Conservation (phyloP, 2,329 filamentous ascomycete genomes). For the Hypoxylon sp. region DNA sequence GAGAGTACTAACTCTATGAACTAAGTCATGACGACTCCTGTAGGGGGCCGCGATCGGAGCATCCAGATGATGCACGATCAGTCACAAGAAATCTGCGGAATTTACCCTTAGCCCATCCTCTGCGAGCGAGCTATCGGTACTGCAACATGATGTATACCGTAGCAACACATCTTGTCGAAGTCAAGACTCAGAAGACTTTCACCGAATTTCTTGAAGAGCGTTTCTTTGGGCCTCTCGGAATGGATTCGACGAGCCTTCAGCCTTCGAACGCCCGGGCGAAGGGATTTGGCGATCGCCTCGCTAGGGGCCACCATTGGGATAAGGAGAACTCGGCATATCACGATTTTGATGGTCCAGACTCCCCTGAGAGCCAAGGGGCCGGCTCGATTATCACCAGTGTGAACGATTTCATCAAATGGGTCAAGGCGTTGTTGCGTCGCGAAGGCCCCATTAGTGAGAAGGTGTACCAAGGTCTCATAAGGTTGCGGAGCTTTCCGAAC, state of each 20-base stretch:
- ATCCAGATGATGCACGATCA: slow-evolving; percentile 42
- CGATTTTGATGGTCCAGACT: slow-evolving; percentile 23
- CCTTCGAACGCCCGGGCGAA: slow-evolving; percentile 29
- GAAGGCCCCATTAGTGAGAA: slow-evolving; percentile 47
- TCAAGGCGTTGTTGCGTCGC: slow-evolving; percentile 40
- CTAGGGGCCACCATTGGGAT: slow-evolving; percentile 42
- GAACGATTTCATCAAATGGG: slow-evolving; percentile 49
- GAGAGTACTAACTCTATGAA: neutral
- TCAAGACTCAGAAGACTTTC: slow-evolving; percentile 43
- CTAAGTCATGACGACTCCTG: slow-evolving; percentile 46
- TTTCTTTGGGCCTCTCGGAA: slow-evolving; percentile 47
- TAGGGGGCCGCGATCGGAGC: slow-evolving; percentile 27
- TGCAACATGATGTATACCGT: slow-evolving; percentile 50
- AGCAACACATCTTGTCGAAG: slow-evolving; percentile 46
- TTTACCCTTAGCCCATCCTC: slow-evolving; percentile 36
- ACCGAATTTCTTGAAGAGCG: slow-evolving; percentile 45
- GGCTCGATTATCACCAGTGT: slow-evolving; percentile 49
- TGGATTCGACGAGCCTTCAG: slow-evolving; percentile 47
- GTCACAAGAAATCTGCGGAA: slow-evolving; percentile 49
- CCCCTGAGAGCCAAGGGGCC: slow-evolving; percentile 45
- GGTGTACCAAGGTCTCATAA: slow-evolving; percentile 45
- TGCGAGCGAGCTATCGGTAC: slow-evolving; percentile 45
- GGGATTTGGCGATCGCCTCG: slow-evolving; percentile 43
- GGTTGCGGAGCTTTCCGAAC: slow-evolving; percentile 38
- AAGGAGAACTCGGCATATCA: slow-evolving; percentile 25